phyloP scores from a whole-genome alignment of 805 yeast genomes.

The Lipomyces mesembrius region DNA sequence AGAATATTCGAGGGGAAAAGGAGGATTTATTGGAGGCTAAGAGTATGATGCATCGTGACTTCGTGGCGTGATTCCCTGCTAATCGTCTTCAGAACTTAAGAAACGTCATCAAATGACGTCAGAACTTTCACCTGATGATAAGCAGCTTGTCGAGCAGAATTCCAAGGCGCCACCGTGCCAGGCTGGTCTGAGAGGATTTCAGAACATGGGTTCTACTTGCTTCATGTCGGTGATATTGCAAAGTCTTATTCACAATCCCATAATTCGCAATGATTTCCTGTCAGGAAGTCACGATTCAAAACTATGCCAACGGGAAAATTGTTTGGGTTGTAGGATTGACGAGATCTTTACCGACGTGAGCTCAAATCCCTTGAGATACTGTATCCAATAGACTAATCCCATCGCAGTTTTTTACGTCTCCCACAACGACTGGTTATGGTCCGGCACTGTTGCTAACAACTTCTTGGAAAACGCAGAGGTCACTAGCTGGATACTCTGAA shows the following conservation, averaged over 20 bases:
- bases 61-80: not conserved
- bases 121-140: constrained; percentile 26
- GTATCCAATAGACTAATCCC: not conserved
- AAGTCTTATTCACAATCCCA: constrained; percentile 86
- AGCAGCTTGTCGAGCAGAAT: constrained; percentile 22
- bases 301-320: constrained; percentile 48
- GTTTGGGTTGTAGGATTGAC: constrained; percentile 87
- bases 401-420: constrained; percentile 62
- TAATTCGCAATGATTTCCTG: constrained; percentile 76
- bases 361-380: not conserved
- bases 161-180: constrained; percentile 28
- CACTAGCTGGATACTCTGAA: constrained; percentile 92
- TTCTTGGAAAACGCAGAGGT: constrained; percentile 82
- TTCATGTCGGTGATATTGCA: constrained; percentile 94
- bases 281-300: constrained; percentile 72
- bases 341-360: constrained; percentile 63
- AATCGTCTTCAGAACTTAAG: constrained; percentile 9
- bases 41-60: constrained; percentile 13
- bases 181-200: constrained; percentile 81
- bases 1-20: constrained; percentile 51
- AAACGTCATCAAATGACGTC: not conserved
- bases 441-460: constrained; percentile 80
- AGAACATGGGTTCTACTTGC: constrained; percentile 96
- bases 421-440: constrained; percentile 70
- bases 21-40: constrained; percentile 11